A percentile compares a stretch with the other conserved stretches of the same genome.
Conservation (phyloP, 805 yeast genomes). For the Wickerhamiella bombiphila region DNA sequence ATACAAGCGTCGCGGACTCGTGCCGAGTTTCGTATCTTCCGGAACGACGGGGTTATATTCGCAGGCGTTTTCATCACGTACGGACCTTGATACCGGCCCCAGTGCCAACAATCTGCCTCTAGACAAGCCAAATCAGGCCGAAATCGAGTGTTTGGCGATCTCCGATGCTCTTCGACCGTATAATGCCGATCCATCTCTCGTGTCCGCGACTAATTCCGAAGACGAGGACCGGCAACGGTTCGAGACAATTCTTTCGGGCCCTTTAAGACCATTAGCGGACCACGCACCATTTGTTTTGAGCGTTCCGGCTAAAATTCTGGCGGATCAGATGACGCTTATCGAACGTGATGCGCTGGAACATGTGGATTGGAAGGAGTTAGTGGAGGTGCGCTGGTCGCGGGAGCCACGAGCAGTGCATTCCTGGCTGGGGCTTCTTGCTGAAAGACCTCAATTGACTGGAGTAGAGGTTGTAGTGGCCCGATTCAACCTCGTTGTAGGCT, state of each 20-base stretch:
- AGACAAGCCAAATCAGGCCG: not conserved
- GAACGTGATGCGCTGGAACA: constrained; percentile 74
- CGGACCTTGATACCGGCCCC: constrained; percentile 3
- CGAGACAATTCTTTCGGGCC: not conserved
- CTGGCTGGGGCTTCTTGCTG: constrained; percentile 65
- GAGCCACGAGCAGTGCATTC: constrained; percentile 41
- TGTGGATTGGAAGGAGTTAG: constrained; percentile 81
- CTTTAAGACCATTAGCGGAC: not conserved
- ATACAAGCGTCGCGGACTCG: constrained; percentile 2
- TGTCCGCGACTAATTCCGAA: not conserved
- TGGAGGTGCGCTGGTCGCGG: constrained; percentile 61
- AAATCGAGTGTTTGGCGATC: too few species aligned
- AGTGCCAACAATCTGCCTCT: too few species aligned
- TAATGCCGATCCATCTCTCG: not conserved
- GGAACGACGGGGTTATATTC: constrained; percentile 7
- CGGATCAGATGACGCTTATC: constrained; percentile 71
- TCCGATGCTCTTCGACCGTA: not conserved
- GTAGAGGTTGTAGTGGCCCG: constrained; percentile 70
- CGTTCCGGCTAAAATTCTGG: constrained; percentile 49
- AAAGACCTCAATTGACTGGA: constrained; percentile 37
- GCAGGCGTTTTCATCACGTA: constrained; percentile 9
- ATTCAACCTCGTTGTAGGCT: constrained; percentile 76
- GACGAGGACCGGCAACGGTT: not conserved
- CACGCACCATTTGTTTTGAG: constrained; percentile 77
- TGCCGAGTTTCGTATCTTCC: constrained; percentile 4